phyloP scores from a whole-genome alignment of 2,329 filamentous ascomycete species.

The Penicillium concentricum region DNA sequence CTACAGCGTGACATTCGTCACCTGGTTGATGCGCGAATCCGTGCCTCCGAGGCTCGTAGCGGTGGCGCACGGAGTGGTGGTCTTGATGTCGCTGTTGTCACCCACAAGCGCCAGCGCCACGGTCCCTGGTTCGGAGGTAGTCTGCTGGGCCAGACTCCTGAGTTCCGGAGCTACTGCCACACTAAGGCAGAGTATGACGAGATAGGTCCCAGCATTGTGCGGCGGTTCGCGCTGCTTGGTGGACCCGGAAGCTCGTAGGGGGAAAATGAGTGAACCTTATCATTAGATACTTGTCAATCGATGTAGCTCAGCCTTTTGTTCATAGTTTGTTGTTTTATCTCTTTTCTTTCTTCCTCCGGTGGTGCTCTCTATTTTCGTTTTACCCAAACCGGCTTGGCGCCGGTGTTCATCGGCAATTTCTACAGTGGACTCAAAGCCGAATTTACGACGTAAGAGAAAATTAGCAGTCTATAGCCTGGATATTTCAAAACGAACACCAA shows the following conservation, averaged over 20 bases:
- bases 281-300: constrained; percentile 23
- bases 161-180: constrained; percentile 98
- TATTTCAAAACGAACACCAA: not conserved
- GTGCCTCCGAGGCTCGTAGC: constrained; percentile 85
- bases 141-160: constrained; percentile 92
- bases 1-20: constrained; percentile 97
- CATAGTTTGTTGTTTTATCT: constrained; percentile 26
- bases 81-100: constrained; percentile 93
- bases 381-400: constrained; percentile 17
- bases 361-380: constrained; percentile 6
- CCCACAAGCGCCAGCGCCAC: constrained; percentile 95
- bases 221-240: constrained; percentile 89
- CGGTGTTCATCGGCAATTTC: no score
- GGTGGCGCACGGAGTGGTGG: constrained; percentile 92
- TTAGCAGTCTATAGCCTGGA: constrained; percentile 3
- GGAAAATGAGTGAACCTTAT: constrained; percentile 12
- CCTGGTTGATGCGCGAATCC: constrained; percentile 87
- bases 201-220: constrained; percentile 91
- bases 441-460: constrained; percentile 19
- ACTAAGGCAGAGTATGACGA: constrained; percentile 89
- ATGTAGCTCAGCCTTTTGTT: constrained; percentile 31
- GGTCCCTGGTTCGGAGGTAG: constrained; percentile 98
- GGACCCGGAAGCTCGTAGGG: constrained; percentile 67
- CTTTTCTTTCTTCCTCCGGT: constrained; percentile 13
- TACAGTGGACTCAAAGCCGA: constrained; percentile 8